Evolutionary conservation across 495 filamentous ascomycete species (phyloP).

Genomic region (Xylaria castorea): DNA sequence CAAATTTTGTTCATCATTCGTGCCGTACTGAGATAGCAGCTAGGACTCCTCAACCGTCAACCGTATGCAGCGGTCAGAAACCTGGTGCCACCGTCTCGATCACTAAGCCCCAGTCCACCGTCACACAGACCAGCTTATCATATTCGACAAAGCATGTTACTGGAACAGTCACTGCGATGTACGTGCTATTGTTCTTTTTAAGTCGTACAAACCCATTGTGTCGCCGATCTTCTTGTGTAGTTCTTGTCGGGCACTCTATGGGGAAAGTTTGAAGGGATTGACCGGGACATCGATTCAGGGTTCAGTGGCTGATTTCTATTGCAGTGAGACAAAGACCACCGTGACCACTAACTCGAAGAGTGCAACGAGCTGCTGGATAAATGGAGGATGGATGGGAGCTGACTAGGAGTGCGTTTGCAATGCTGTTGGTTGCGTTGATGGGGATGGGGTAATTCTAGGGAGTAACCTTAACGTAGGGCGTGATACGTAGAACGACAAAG

Average conservation of each 20-base stretch:
- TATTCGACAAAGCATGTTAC: constrained; percentile 48
- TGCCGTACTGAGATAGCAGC: not conserved
- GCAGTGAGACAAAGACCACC: constrained; percentile 44
- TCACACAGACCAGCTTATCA: constrained; percentile 47
- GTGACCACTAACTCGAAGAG: constrained; percentile 45
- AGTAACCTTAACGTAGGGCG: not conserved
- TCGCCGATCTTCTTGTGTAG: not conserved
- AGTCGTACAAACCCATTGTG: not conserved
- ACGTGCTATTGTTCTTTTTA: constrained; percentile 25
- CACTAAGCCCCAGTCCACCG: constrained; percentile 34
- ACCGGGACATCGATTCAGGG: not conserved
- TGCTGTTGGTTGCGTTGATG: not conserved
- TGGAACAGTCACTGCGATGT: constrained; percentile 50
- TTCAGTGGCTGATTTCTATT: not conserved
- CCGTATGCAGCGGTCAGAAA: constrained; percentile 42
- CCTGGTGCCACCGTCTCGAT: constrained; percentile 46
- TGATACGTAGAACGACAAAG: not conserved
- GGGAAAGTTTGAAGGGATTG: not conserved
- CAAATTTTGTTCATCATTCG: not conserved
- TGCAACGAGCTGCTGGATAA: constrained; percentile 47
- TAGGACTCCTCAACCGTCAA: constrained; percentile 49
- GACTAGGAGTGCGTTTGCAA: constrained; percentile 2
- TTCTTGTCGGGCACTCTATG: not conserved
- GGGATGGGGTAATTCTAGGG: not conserved
- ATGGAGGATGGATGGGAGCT: constrained; percentile 44